Percentiles rank a stretch among this genome's conserved stretches.
These are phyloP conservation scores for Starmerella sirachaensis DNA, from an alignment of 805 yeast species.

Conservation along the genomic window DNA sequence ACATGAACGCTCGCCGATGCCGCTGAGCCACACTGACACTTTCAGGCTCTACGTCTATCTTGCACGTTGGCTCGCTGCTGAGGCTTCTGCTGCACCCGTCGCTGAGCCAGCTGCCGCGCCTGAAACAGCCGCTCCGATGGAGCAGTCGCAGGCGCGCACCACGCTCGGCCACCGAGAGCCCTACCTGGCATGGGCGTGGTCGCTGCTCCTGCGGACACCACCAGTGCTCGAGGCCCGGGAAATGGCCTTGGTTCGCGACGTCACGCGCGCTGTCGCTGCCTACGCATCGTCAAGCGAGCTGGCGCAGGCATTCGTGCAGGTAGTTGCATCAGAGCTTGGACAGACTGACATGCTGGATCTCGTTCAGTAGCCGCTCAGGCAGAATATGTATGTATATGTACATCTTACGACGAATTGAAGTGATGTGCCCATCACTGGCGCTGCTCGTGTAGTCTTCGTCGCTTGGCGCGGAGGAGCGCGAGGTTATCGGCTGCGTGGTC, in stretches of 20 bases:
- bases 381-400: too few species aligned
- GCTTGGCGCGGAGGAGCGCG: constrained; percentile 22
- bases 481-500: constrained; percentile 30
- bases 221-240: constrained; percentile 31
- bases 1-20: constrained; percentile 26
- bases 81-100: constrained; percentile 23
- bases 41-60: constrained; percentile 34
- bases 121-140: too few species aligned
- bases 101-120: too few species aligned
- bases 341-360: constrained; percentile 17
- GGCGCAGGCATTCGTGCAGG: constrained; percentile 10
- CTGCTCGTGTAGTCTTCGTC: constrained; percentile 8
- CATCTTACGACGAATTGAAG: too few species aligned
- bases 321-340: constrained; percentile 18
- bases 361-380: background rate
- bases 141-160: too few species aligned
- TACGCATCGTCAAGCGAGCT: constrained; percentile 1
- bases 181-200: constrained; percentile 42
- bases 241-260: constrained; percentile 32
- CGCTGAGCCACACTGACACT: constrained; percentile 31
- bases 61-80: constrained; percentile 32
- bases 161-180: too few species aligned
- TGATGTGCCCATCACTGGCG: background rate
- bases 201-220: constrained; percentile 32
- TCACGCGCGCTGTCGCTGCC: constrained; percentile 23